A percentile compares a stretch with the other conserved stretches of the same genome.
These are phyloP conservation scores for Botrytis medusae DNA, from an alignment of 2,329 filamentous ascomycete species.

Conservation along the genomic window DNA sequence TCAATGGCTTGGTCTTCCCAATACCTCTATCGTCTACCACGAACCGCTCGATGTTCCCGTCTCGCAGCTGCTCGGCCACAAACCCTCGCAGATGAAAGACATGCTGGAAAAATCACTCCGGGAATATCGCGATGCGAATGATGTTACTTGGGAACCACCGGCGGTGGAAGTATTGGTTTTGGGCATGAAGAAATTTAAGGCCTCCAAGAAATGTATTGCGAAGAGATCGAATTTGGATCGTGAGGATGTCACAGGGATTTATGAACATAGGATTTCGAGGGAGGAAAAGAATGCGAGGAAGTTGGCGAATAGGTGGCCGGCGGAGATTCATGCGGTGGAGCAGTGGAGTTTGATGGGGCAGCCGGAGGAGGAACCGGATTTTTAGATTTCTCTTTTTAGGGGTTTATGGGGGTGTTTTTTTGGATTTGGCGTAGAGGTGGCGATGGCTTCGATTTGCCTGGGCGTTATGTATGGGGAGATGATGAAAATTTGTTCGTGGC, in stretches of 20 bases:
- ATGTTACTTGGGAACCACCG: neutral
- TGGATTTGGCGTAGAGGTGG: too few species aligned
- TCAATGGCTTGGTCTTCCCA: constrained; percentile 1
- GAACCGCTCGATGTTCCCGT: neutral
- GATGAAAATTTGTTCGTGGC: fast-evolving
- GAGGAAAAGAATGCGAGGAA: constrained; percentile 1
- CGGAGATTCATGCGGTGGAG: constrained; percentile 7
- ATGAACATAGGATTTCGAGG: neutral
- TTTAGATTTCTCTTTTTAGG: neutral
- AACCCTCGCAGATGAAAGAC: neutral
- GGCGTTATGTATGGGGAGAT: neutral
- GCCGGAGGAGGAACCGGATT: neutral
- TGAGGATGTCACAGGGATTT: neutral
- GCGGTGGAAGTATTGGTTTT: neutral
- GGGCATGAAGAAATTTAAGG: constrained; percentile 5
- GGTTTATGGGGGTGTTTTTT: neutral
- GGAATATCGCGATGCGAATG: neutral
- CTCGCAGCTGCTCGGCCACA: neutral
- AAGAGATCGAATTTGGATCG: constrained; percentile 9
- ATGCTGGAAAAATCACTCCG: neutral
- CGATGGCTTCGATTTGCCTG: too few species aligned
- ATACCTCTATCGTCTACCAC: neutral
- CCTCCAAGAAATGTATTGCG: neutral
- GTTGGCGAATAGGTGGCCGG: constrained; percentile 6
- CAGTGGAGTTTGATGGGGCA: constrained; percentile 10